Evolutionary conservation across 2,329 filamentous ascomycete genomes (phyloP).

Genomic region (Fusarium sp.): DNA sequence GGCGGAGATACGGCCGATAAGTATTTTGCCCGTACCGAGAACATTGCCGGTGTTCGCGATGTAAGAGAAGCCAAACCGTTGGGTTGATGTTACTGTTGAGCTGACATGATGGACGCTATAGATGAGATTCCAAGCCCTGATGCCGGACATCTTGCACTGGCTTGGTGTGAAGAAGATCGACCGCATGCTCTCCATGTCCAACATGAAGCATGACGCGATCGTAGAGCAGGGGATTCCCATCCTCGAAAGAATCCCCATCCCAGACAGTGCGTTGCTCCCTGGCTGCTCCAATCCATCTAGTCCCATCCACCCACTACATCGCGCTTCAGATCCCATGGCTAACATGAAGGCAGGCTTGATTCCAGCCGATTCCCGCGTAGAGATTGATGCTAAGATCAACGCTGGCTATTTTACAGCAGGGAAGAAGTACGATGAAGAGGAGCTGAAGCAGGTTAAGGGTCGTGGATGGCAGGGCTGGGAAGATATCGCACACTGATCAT

Average conservation of each 20-base stretch:
- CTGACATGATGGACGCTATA: too few species aligned
- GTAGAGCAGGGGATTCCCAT: slow-evolving; percentile 91
- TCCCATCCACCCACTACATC: too few species aligned
- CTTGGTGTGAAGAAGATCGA: slow-evolving; percentile 98
- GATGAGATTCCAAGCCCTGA: slow-evolving; percentile 97
- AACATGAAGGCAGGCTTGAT: slow-evolving; percentile 73
- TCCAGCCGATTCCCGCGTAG: slow-evolving; percentile 93
- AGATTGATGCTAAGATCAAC: slow-evolving; percentile 98
- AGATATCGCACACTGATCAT: too few species aligned
- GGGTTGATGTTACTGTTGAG: too few species aligned
- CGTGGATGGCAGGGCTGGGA: too few species aligned
- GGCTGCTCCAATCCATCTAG: too few species aligned
- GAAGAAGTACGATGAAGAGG: too few species aligned
- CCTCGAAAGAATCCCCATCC: slow-evolving; percentile 88
- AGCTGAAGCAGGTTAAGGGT: too few species aligned
- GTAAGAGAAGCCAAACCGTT: too few species aligned
- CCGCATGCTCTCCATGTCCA: slow-evolving; percentile 98
- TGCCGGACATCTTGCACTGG: slow-evolving; percentile 99
- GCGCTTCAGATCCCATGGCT: too few species aligned
- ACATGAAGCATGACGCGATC: slow-evolving; percentile 94
- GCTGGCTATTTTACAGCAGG: slow-evolving; percentile 64
- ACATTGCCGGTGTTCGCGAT: slow-evolving; percentile 94
- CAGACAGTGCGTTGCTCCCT: slow-evolving; percentile 61
- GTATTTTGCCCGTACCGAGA: slow-evolving; percentile 96
- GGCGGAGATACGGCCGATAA: slow-evolving; percentile 85